Conservation (phyloP, 805 yeast genomes). For the Wickerhamiella sergipiensis region DNA sequence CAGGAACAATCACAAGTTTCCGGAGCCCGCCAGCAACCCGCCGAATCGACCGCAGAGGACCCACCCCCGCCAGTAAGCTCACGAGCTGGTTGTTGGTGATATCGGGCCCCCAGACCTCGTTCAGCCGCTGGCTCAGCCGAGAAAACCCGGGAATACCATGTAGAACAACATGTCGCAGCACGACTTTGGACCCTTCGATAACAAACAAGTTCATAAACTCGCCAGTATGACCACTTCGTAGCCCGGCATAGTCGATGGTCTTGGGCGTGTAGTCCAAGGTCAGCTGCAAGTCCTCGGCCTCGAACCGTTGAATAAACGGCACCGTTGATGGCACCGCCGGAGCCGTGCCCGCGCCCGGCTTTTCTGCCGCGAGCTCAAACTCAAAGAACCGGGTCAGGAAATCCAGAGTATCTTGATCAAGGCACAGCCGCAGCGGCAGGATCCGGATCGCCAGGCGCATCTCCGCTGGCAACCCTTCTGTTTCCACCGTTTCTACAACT, state of each 20-base stretch:
- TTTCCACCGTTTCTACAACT: not conserved
- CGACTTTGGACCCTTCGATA: constrained; percentile 70
- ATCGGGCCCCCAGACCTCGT: constrained; percentile 78
- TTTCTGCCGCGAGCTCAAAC: constrained; percentile 46
- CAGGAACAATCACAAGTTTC: constrained; percentile 59
- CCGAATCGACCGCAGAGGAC: constrained; percentile 66
- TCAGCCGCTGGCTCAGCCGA: constrained; percentile 40
- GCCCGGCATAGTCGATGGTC: constrained; percentile 69
- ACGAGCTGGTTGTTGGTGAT: constrained; percentile 67
- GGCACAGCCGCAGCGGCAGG: constrained; percentile 66
- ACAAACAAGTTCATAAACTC: constrained; percentile 83
- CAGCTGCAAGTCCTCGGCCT: constrained; percentile 35
- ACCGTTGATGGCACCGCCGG: constrained; percentile 6
- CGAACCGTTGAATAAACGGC: constrained; percentile 51
- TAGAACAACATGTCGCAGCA: constrained; percentile 43
- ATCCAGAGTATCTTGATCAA: constrained; percentile 89
- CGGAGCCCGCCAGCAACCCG: constrained; percentile 68
- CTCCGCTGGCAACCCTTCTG: constrained; percentile 5
- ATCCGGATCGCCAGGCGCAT: constrained; percentile 21
- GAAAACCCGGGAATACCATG: constrained; percentile 72
- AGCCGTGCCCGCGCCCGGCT: not conserved
- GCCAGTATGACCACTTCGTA: constrained; percentile 72
- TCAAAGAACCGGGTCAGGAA: constrained; percentile 68
- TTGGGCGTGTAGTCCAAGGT: constrained; percentile 87
- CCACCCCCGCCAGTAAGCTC: constrained; percentile 71